These are phyloP conservation scores for Hydrangea macrophylla DNA, from an alignment of 148 eudicot species.

Conservation along the genomic window DNA sequence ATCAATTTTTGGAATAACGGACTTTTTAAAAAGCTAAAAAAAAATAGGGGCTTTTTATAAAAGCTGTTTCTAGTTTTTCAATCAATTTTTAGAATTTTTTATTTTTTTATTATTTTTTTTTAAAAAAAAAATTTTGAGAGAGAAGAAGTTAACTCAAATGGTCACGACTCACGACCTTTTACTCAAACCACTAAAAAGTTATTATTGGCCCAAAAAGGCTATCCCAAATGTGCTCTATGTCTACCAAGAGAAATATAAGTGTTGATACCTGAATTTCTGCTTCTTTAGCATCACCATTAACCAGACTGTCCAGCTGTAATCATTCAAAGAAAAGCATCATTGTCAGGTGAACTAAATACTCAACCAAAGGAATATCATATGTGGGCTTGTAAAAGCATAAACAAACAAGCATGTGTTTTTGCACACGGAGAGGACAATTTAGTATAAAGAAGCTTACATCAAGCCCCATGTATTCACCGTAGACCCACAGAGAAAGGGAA, in stretches of 20 bases:
- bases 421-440: not conserved
- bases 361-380: not conserved
- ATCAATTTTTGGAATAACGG: too few relatives aligned
- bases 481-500: too few relatives aligned
- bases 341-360: not conserved
- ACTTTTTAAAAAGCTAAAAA: too few relatives aligned
- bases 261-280: slow-evolving; percentile 74
- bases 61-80: too few relatives aligned
- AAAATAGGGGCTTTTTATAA: too few relatives aligned
- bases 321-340: not conserved
- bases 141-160: too few relatives aligned
- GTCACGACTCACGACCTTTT: too few relatives aligned
- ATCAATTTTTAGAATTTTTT: too few relatives aligned
- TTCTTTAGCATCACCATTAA: slow-evolving; percentile 57
- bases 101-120: too few relatives aligned
- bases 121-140: too few relatives aligned
- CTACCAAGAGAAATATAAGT: not conserved
- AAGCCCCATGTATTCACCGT: too few relatives aligned
- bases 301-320: slow-evolving; percentile 69
- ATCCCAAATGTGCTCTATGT: not conserved
- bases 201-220: not conserved
- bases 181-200: too few relatives aligned
- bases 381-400: not conserved
- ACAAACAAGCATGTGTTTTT: not conserved
- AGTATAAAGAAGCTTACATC: not conserved